phyloP scores from a whole-genome alignment of 352 stramenopile genomes.

The Blastocystis sp. region DNA sequence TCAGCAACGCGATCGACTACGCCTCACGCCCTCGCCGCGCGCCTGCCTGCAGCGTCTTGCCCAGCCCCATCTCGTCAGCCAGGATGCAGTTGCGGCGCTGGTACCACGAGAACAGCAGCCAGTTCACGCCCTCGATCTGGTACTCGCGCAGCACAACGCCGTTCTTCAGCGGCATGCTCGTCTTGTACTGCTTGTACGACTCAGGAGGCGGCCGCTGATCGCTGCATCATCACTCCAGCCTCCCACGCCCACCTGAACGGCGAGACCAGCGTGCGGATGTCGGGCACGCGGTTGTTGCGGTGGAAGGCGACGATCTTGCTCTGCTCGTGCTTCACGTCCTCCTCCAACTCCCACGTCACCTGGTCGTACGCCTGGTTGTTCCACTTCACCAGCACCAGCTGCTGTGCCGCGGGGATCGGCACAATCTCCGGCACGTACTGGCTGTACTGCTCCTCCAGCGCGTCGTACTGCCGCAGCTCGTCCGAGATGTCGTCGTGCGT shows the following conservation, averaged over 20 bases:
- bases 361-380: conserved; percentile 84
- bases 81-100: conserved; percentile 82
- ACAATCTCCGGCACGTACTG: background rate
- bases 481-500: background rate
- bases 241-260: conserved; percentile 14
- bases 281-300: conserved; percentile 42
- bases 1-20: conserved; percentile 79
- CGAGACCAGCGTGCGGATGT: conserved; percentile 39
- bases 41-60: conserved; percentile 73
- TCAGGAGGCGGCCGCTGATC: conserved; percentile 56
- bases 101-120: conserved; percentile 95
- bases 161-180: conserved; percentile 82
- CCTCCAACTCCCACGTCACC: conserved; percentile 84
- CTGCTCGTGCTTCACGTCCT: conserved; percentile 81
- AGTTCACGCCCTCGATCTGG: conserved; percentile 96
- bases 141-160: conserved; percentile 87
- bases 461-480: conserved; percentile 72
- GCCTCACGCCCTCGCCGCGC: background rate
- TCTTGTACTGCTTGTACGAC: conserved; percentile 77
- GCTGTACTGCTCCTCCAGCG: conserved; percentile 76
- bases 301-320: conserved; percentile 72
- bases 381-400: conserved; percentile 80
- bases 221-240: background rate
- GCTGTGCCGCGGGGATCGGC: background rate
- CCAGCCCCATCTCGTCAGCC: conserved; percentile 78